These are phyloP conservation scores for Neobulgaria alba DNA, from an alignment of 2,329 filamentous ascomycete genomes.

Conservation along the genomic window DNA sequence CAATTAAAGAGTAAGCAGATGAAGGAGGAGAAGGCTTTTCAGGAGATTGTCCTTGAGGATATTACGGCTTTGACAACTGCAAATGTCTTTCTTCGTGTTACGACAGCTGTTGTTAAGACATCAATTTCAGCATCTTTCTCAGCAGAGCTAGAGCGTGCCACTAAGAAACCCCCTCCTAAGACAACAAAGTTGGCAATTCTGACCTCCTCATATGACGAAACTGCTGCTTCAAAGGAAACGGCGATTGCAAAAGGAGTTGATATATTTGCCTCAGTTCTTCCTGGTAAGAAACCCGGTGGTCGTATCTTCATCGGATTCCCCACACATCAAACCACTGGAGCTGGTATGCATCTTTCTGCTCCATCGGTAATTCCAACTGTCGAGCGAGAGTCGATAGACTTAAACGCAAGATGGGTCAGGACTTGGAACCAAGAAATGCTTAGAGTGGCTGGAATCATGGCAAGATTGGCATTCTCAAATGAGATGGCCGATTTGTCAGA, in stretches of 20 bases:
- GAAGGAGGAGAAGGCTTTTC: conserved; percentile 52
- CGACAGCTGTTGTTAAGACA: conserved; percentile 73
- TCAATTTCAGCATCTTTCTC: conserved; percentile 65
- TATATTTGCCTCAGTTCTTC: conserved; percentile 84
- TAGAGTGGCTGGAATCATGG: conserved; percentile 80
- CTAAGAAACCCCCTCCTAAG: conserved; percentile 93
- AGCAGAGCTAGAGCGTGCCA: conserved; percentile 84
- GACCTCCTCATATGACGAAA: conserved; percentile 85
- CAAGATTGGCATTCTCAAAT: conserved; percentile 76
- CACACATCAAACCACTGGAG: conserved; percentile 91
- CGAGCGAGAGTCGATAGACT: conserved; percentile 90
- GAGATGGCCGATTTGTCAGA: conserved; percentile 72
- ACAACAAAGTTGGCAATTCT: conserved; percentile 77
- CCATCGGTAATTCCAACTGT: conserved; percentile 96
- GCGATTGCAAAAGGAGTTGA: conserved; percentile 54
- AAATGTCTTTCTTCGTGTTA: conserved; percentile 82
- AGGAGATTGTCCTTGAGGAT: conserved; percentile 59
- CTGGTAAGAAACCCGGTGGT: conserved; percentile 71
- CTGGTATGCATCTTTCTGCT: conserved; percentile 88
- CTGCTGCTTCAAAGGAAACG: conserved; percentile 43
- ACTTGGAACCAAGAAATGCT: conserved; percentile 95
- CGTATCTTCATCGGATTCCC: conserved; percentile 97
- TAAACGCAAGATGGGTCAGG: conserved; percentile 90
- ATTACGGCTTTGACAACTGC: conserved; percentile 62
- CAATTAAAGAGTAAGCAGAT: conserved; percentile 45